These are phyloP conservation scores for Pyricularia grisea DNA, from an alignment of 2,329 filamentous ascomycete species.

Conservation along the genomic window DNA sequence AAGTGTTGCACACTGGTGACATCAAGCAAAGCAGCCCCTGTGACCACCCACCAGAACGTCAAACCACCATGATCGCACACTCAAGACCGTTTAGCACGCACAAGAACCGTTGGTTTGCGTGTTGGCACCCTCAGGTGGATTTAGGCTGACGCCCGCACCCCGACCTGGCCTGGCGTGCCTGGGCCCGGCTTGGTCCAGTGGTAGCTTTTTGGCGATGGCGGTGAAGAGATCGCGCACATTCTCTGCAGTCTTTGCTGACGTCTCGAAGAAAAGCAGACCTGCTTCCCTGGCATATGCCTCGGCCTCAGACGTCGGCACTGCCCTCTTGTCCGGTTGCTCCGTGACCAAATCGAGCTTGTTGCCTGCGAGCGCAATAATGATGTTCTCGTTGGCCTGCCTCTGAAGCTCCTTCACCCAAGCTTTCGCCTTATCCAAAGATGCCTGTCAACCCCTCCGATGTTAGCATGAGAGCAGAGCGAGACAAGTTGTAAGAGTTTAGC, in stretches of 20 bases:
- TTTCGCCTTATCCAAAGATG: constrained; percentile 97
- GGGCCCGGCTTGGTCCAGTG: constrained; percentile 90
- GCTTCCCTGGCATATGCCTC: constrained; percentile 93
- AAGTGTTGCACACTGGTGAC: background rate
- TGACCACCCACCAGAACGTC: background rate
- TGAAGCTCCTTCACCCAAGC: constrained; percentile 99
- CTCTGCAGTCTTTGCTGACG: constrained; percentile 92
- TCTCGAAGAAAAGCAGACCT: constrained; percentile 95
- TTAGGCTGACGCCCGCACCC: constrained; percentile 48
- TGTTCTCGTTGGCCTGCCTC: constrained; percentile 98
- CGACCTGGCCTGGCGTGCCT: constrained; percentile 65
- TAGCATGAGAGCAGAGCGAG: background rate
- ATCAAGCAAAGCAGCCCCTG: background rate
- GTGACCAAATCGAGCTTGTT: constrained; percentile 97
- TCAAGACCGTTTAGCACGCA: constrained; percentile 35
- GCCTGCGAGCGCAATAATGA: constrained; percentile 94
- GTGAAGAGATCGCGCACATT: constrained; percentile 96
- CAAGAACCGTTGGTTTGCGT: constrained; percentile 47
- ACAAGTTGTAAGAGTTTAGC: constrained; percentile 4
- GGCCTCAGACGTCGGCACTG: constrained; percentile 79
- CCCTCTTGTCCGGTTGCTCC: constrained; percentile 91
- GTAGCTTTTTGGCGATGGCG: constrained; percentile 94
- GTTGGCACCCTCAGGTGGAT: constrained; percentile 43
- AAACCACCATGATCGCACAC: background rate
- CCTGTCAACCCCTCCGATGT: constrained; percentile 37